A percentile compares a stretch with the other conserved stretches of the same genome.
phyloP scores from a whole-genome alignment of 1,284 basidiomycete genomes.

The Albatrellus sp. region DNA sequence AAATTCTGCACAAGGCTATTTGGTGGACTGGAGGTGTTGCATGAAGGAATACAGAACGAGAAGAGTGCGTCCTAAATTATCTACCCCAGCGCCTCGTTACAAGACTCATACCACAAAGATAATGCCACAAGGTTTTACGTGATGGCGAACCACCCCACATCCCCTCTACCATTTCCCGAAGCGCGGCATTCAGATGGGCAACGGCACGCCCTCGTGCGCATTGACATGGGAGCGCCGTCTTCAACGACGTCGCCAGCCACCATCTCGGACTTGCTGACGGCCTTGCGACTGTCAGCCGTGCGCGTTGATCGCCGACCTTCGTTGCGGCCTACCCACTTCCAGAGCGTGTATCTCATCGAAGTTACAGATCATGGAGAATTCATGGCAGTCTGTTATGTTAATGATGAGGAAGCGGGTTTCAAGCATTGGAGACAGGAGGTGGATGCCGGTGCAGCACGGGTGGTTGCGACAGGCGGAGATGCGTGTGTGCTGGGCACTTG shows the following conservation, averaged over 20 bases:
- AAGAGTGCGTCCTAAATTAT: conserved; percentile 26
- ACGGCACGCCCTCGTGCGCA: conserved; percentile 27
- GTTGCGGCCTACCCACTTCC: conserved; percentile 31
- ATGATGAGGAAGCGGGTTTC: neutral
- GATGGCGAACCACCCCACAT: conserved; percentile 23
- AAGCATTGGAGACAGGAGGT: conserved; percentile 20
- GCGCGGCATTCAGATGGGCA: conserved; percentile 7
- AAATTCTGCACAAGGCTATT: conserved; percentile 46
- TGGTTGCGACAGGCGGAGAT: conserved; percentile 5
- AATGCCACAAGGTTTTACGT: conserved; percentile 59
- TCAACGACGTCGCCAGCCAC: neutral
- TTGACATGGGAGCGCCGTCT: conserved; percentile 11
- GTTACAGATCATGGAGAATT: conserved; percentile 4
- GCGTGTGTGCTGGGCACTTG: conserved; percentile 10
- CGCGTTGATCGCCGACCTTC: conserved; percentile 58
- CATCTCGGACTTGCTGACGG: conserved; percentile 15
- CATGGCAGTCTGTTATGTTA: neutral
- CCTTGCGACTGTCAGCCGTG: conserved; percentile 20
- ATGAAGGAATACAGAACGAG: conserved; percentile 50
- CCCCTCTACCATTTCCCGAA: conserved; percentile 8
- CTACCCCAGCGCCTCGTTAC: neutral
- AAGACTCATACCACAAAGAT: conserved; percentile 22
- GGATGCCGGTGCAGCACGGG: conserved; percentile 14
- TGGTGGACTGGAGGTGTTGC: conserved; percentile 40
- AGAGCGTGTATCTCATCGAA: conserved; percentile 50